Conservation (phyloP, 352 stramenopile species). For the Plasmopara muralis region DNA sequence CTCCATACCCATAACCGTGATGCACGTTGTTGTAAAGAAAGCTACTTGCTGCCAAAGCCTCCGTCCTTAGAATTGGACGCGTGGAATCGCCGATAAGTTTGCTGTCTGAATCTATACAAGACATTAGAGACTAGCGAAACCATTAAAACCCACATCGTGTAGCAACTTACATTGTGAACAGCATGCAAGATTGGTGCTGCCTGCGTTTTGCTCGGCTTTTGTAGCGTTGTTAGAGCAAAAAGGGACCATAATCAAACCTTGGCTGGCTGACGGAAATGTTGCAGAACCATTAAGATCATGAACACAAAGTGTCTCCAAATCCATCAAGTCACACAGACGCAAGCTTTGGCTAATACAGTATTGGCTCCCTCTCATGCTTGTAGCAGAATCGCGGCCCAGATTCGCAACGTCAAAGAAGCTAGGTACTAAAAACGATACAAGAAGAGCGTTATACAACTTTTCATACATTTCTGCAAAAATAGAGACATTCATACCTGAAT, state of each 20-base stretch:
- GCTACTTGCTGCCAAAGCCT: slow-evolving; percentile 14
- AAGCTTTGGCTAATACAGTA: slow-evolving; percentile 24
- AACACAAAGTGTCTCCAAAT: slow-evolving; percentile 35
- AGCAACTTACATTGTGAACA: slow-evolving; percentile 30
- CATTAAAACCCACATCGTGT: slow-evolving; percentile 8
- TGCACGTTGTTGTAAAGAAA: slow-evolving; percentile 29
- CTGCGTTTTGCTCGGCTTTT: slow-evolving; percentile 21
- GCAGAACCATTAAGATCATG: slow-evolving; percentile 4
- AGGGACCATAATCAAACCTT: slow-evolving; percentile 4
- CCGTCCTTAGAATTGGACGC: slow-evolving; percentile 5
- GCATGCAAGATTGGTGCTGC: slow-evolving; percentile 28
- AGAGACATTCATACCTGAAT: slow-evolving; percentile 28
- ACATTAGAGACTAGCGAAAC: neutral
- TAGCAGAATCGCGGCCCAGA: neutral
- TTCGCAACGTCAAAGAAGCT: slow-evolving; percentile 11
- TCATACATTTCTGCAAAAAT: neutral
- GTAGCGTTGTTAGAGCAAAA: slow-evolving; percentile 8
- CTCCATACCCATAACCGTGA: slow-evolving; percentile 41
- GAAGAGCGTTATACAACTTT: neutral
- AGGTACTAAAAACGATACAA: slow-evolving; percentile 9
- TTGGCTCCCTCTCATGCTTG: slow-evolving; percentile 3
- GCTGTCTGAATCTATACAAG: slow-evolving; percentile 6
- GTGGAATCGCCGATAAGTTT: slow-evolving; percentile 18
- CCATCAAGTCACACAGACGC: slow-evolving; percentile 34
- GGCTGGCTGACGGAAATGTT: slow-evolving; percentile 17